Conservation (phyloP, 2,329 filamentous ascomycete species). For the Ophiostoma quercus region DNA sequence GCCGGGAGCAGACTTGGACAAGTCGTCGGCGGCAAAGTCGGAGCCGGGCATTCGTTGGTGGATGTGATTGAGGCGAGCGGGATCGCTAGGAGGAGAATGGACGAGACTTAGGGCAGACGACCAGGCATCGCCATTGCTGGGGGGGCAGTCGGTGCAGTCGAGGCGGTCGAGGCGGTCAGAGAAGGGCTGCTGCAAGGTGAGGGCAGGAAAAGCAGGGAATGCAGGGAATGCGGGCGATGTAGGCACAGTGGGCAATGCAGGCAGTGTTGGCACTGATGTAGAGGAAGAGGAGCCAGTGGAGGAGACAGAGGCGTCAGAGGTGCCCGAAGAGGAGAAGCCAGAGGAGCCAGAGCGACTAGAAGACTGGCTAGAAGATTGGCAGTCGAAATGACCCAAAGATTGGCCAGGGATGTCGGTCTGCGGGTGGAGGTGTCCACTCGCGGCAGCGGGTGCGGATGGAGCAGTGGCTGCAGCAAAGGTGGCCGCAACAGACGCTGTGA, state of each 20-base stretch:
- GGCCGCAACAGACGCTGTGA: conserved; percentile 15
- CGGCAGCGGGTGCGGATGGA: conserved; percentile 14
- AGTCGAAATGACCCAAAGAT: conserved; percentile 12
- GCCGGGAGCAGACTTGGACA: conserved; percentile 16
- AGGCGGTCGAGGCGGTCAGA: conserved; percentile 21
- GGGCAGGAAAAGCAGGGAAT: conserved; percentile 19
- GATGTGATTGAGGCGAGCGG: conserved; percentile 36
- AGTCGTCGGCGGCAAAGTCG: conserved; percentile 25
- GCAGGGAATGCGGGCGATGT: conserved; percentile 16
- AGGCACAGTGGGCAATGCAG: conserved; percentile 15
- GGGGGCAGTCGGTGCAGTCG: background rate
- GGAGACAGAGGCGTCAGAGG: background rate
- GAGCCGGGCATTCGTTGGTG: conserved; percentile 21
- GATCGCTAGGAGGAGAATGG: conserved; percentile 40
- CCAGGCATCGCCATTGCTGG: conserved; percentile 22
- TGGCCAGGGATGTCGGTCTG: conserved; percentile 20
- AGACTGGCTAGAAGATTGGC: conserved; percentile 15
- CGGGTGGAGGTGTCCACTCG: conserved; percentile 20
- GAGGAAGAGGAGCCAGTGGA: background rate
- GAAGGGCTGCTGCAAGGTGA: conserved; percentile 16
- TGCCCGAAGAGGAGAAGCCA: background rate
- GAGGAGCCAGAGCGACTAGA: conserved; percentile 7
- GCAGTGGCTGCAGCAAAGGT: conserved; percentile 17
- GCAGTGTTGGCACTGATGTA: conserved; percentile 7
- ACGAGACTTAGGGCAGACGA: conserved; percentile 36